Conservation (phyloP, 495 filamentous ascomycete species). For the Penicillium chermesinum region DNA sequence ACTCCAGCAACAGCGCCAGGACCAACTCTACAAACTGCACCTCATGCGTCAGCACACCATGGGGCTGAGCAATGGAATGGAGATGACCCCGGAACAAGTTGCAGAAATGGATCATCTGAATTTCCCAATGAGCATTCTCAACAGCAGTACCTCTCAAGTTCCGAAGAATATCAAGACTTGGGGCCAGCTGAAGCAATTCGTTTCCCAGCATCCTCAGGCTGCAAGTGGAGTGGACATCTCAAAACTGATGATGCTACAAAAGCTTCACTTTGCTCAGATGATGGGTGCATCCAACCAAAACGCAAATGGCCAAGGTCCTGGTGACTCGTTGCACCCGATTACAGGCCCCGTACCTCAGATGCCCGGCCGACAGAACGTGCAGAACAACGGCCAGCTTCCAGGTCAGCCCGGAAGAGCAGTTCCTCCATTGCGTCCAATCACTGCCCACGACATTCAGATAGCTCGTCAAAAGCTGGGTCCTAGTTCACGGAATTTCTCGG, state of each 20-base stretch:
- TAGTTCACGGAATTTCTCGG: constrained; percentile 36
- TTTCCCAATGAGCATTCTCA: constrained; percentile 39
- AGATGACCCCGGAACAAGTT: constrained; percentile 40
- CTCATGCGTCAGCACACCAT: constrained; percentile 30
- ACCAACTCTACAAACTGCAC: constrained; percentile 33
- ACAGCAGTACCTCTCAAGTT: constrained; percentile 30
- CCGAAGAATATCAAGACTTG: constrained; percentile 64
- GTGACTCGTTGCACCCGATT: constrained; percentile 17
- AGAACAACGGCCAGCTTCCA: constrained; percentile 23
- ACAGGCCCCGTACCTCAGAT: constrained; percentile 29
- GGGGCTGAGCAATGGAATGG: constrained; percentile 27
- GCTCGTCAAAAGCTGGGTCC: constrained; percentile 38
- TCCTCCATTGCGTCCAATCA: constrained; percentile 32
- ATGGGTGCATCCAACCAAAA: constrained; percentile 23
- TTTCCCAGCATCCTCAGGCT: constrained; percentile 43
- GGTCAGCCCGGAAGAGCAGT: constrained; percentile 14
- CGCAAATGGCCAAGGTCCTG: constrained; percentile 23
- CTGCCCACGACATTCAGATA: constrained; percentile 41
- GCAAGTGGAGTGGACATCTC: constrained; percentile 35
- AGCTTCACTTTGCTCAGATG: constrained; percentile 47
- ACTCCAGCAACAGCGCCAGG: constrained; percentile 30
- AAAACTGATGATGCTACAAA: constrained; percentile 49
- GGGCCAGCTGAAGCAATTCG: constrained; percentile 65
- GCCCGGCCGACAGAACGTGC: constrained; percentile 34
- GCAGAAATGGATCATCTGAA: constrained; percentile 44